phyloP scores from a whole-genome alignment of 176 grass and related monocot species.

The Pharus latifolius region DNA sequence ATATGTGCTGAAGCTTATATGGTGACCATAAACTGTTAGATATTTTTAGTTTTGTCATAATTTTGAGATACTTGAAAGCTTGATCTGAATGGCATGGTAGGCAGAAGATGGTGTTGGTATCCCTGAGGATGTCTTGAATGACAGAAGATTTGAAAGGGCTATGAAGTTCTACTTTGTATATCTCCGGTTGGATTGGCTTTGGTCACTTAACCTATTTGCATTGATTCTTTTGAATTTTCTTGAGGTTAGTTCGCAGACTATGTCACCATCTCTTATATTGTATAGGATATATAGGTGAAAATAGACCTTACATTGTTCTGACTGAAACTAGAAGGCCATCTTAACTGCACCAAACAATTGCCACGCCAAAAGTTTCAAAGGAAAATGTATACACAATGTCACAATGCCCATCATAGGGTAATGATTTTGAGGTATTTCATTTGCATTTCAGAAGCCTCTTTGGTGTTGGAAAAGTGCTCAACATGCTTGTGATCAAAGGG shows the following conservation, averaged over 20 bases:
- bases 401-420: neutral
- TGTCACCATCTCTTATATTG: neutral
- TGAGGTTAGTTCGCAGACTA: slow-evolving; percentile 46
- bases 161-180: slow-evolving; percentile 83
- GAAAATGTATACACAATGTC: neutral
- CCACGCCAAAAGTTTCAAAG: neutral
- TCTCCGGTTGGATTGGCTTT: slow-evolving; percentile 68
- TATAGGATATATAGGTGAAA: neutral
- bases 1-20: neutral
- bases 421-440: neutral
- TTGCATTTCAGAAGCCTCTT: slow-evolving; percentile 66
- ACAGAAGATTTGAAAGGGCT: slow-evolving; percentile 57
- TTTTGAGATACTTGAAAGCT: slow-evolving; percentile 2
- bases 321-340: slow-evolving; percentile 4
- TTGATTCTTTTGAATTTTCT: slow-evolving; percentile 90
- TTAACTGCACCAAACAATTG: neutral
- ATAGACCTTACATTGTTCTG: slow-evolving; percentile 1
- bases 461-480: slow-evolving; percentile 60
- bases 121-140: slow-evolving; percentile 80
- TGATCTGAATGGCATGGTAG: slow-evolving; percentile 29
- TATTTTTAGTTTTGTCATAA: neutral
- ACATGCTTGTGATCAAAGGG: slow-evolving; percentile 71
- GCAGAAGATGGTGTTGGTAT: slow-evolving; percentile 92
- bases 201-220: slow-evolving; percentile 90
- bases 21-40: neutral